Evolutionary conservation across 2,329 filamentous ascomycete species (phyloP), one percentile per base, ranked within the genome.

Genomic region (Cladophialophora psammophila): DNA sequence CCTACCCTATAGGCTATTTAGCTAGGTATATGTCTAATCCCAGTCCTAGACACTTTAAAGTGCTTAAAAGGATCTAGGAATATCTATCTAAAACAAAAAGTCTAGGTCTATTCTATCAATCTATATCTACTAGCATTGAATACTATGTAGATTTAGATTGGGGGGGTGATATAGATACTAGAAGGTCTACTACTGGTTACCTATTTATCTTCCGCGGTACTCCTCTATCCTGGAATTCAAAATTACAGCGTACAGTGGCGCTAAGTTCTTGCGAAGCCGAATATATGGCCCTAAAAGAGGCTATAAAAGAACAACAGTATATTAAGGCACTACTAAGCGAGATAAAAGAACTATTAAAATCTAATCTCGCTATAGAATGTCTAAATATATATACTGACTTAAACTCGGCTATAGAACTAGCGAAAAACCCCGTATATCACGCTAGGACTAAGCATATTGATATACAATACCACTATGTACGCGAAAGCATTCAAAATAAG

Each of bases 221-320:
- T 45, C 40, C n/a, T 18, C 40, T 45, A 45, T 45, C n/a, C 15
- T 45, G 15, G 40, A 45, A 45, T 18, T 45, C 3, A 18, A 45
- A 5, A 45, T 8, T 45, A 45, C 8, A 45, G n/a, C n/a, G n/a
- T 45, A 45, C 8, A 18, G n/a, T 45, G 3, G n/a, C n/a, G n/a
- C n/a, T 45, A 45, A 45, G 40, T 45, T 45, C 40, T 18, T 45
- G 3, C n/a, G n/a, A 45, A 45, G 40, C 40, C 18, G 3, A 45
- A 45, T 45, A 45, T 45, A 45, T 45, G 3, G 40, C 40, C n/a
- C 8, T 45, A 45, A 45, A 45, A n/a, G 40, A 45, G 40, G n/a
- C 40, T 45, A 45, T 45, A n/a, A 45, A 45, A 8, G 40, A 45
- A 18, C 8, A 45, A 45, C 3, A 45, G 40, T 45, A 45, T 4